These are phyloP conservation scores for Paramecium biaurelia DNA, from an alignment of 73 alveolate genomes.

Conservation along the genomic window DNA sequence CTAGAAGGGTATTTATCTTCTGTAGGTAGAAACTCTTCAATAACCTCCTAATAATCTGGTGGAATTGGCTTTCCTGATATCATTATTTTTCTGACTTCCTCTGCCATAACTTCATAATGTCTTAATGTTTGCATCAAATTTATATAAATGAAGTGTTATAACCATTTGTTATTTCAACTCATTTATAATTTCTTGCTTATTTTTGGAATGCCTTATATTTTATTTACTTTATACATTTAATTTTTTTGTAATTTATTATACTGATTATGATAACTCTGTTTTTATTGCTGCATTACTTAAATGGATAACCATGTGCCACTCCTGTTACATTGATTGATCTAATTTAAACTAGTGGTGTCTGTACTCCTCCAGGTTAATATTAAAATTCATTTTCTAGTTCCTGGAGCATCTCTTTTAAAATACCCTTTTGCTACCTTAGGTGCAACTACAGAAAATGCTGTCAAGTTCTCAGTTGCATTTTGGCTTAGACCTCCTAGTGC, in stretches of 20 bases:
- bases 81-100: not conserved
- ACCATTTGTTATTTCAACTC: not conserved
- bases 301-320: constrained; percentile 33
- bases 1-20: not conserved
- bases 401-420: not conserved
- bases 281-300: not conserved
- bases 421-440: constrained; percentile 2
- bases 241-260: not conserved
- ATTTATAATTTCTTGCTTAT: not conserved
- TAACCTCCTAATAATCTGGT: not conserved
- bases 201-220: not conserved
- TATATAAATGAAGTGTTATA: not conserved
- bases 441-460: not conserved
- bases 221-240: not conserved
- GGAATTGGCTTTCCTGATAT: constrained; percentile 10
- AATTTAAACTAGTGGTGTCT: not conserved
- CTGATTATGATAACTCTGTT: not conserved
- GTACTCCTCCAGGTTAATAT: not conserved
- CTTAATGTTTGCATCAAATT: not conserved
- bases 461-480: not conserved
- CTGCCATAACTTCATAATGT: not conserved
- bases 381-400: not conserved
- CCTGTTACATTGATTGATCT: constrained; percentile 11
- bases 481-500: not conserved
- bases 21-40: not conserved